Base-by-base conservation (phyloP, 2,329 filamentous ascomycete genomes). In the Calonectria naviculata region DNA sequence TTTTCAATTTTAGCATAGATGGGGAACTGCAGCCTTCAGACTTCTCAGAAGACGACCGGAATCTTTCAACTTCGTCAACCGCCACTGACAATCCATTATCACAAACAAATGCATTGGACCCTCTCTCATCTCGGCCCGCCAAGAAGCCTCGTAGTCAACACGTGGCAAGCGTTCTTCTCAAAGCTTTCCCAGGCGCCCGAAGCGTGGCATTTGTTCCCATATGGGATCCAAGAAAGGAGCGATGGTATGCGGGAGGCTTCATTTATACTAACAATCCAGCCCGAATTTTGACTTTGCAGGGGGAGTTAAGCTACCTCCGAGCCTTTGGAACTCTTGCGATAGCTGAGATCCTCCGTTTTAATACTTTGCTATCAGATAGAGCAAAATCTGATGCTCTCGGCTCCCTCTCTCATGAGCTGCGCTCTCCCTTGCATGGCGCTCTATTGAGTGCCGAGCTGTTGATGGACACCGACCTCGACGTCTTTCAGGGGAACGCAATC, bases 331-430 rank as follows among this genome's bases (percentile, higher is more conserved):
- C 87, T 62, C 86, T 87, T 0, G 87, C 89, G 15, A 90, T 90
- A 83, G 85, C 88, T 0, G 89, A 92, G 62, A 81, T 92, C 0
- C 85, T 87, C 0, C 83, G 87, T 2, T 71, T 89, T 7, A 79
- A 84, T 12, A 75, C 81, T 0, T 64, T 80, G 8, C 76, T 79
- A 8, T 81, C 83, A 0, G 84, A 86, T 38, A 85, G 82, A 63
- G 86, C 88, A 36, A 91, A 91, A 76, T 87, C 87, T 2, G 89
- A 91, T 68, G 87, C 91, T 38, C 85, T 92, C 9, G 87, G 88
- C 0, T 91, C 88, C 1, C 86, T 92, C 8, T 90, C 88, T 3
- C 90, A 92, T 74, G 90, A 92, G 76, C 80, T 92, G n/a, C 84
- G 90, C 5, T 90, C 88, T 2, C 90, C 90, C 0, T 81, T 92